Evolutionary conservation across 1,139 yeast species (phyloP).

Genomic region (Eremothecium cymbalariae): DNA sequence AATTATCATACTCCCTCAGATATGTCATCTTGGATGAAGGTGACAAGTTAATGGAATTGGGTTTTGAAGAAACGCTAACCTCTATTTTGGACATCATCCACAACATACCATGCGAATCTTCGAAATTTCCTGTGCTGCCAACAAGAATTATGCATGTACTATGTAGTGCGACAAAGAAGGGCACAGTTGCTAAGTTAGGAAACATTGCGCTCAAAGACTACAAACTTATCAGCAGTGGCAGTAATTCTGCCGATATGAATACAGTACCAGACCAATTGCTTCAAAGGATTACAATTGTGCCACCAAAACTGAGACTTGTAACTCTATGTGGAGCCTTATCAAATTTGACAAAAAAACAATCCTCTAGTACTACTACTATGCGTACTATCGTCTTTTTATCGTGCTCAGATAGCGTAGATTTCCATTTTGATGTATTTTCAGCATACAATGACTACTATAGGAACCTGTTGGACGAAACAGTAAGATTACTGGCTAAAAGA

Average conservation of each 20-base stretch:
- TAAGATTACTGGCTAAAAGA: slow-evolving; percentile 29
- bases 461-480: slow-evolving; percentile 40
- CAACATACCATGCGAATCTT: slow-evolving; percentile 37
- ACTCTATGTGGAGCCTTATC: slow-evolving; percentile 62
- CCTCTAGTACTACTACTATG: slow-evolving; percentile 22
- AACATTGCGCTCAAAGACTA: slow-evolving; percentile 66
- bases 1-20: slow-evolving; percentile 63
- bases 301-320: slow-evolving; percentile 84
- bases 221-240: slow-evolving; percentile 47
- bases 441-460: slow-evolving; percentile 21
- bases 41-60: slow-evolving; percentile 87
- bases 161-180: slow-evolving; percentile 92
- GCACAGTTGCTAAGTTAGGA: slow-evolving; percentile 72
- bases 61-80: slow-evolving; percentile 87
- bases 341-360: slow-evolving; percentile 35
- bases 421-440: slow-evolving; percentile 72
- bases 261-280: slow-evolving; percentile 85
- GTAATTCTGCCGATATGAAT: slow-evolving; percentile 31
- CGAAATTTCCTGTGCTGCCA: slow-evolving; percentile 52
- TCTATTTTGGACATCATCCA: slow-evolving; percentile 59
- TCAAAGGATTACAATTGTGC: slow-evolving; percentile 72
- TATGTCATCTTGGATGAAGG: slow-evolving; percentile 93
- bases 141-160: slow-evolving; percentile 61
- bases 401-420: slow-evolving; percentile 92
- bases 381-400: slow-evolving; percentile 82